phyloP scores from a whole-genome alignment of 2,329 filamentous ascomycete species.

The Phyllachora maydis region DNA sequence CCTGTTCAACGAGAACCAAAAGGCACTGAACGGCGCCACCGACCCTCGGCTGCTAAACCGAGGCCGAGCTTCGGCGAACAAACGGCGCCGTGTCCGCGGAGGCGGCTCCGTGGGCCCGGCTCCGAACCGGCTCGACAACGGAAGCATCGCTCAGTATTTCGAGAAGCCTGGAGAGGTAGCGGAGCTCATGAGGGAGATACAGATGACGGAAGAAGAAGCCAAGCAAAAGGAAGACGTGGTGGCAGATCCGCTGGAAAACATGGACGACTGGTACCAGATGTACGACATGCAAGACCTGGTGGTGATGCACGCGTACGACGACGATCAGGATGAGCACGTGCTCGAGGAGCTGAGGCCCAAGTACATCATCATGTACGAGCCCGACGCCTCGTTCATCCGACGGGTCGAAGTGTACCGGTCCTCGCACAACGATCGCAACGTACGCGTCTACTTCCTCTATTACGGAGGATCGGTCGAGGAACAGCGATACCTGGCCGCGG shows the following conservation, averaged over 20 bases:
- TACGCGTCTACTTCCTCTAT: conserved; percentile 92
- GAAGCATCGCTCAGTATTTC: conserved; percentile 56
- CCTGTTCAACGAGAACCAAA: conserved; percentile 64
- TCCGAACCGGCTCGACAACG: conserved; percentile 46
- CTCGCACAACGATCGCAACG: conserved; percentile 73
- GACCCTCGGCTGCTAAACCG: conserved; percentile 32
- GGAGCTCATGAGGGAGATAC: conserved; percentile 61
- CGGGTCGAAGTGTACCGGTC: conserved; percentile 90
- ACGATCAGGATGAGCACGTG: conserved; percentile 90
- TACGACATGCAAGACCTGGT: conserved; percentile 83
- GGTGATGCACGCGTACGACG: conserved; percentile 82
- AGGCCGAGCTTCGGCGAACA: conserved; percentile 57
- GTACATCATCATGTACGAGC: conserved; percentile 98
- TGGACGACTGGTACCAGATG: conserved; percentile 81
- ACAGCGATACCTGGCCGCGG: conserved; percentile 73
- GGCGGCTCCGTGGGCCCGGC: conserved; percentile 41
- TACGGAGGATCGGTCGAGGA: conserved; percentile 92
- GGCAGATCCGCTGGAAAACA: conserved; percentile 65
- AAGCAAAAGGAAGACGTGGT: conserved; percentile 51
- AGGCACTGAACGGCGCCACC: conserved; percentile 45
- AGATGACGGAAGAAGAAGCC: conserved; percentile 47
- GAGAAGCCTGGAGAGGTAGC: conserved; percentile 71
- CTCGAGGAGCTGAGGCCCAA: conserved; percentile 82
- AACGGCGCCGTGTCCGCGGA: conserved; percentile 66
- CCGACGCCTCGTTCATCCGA: conserved; percentile 82